Evolutionary conservation across 1,284 basidiomycete genomes (phyloP).

Genomic region (Pseudozyma thailandica): DNA sequence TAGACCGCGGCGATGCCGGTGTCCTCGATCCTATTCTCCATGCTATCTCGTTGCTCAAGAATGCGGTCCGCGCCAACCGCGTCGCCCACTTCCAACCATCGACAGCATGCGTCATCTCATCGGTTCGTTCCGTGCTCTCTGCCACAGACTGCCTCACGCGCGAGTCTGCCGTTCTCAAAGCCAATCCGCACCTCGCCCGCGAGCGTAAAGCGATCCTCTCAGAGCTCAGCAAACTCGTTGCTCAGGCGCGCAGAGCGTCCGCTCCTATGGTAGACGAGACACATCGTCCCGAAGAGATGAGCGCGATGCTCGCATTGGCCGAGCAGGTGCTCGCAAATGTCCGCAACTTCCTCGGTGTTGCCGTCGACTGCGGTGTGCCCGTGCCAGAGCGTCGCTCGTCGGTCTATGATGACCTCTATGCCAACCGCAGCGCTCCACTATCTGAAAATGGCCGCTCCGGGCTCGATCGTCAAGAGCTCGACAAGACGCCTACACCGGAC

Average conservation of each 20-base stretch:
- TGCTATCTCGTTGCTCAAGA: constrained; percentile 84
- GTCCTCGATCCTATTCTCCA: constrained; percentile 75
- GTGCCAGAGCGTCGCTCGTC: constrained; percentile 72
- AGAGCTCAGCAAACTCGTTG: constrained; percentile 83
- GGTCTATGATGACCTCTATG: constrained; percentile 58
- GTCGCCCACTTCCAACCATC: constrained; percentile 78
- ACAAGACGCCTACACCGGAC: constrained; percentile 59
- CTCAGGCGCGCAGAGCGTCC: constrained; percentile 80
- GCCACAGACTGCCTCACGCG: constrained; percentile 86
- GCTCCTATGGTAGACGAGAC: constrained; percentile 53
- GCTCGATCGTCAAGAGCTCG: constrained; percentile 33
- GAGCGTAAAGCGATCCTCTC: constrained; percentile 85
- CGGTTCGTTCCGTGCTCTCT: constrained; percentile 87
- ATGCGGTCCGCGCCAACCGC: constrained; percentile 80
- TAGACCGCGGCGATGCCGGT: constrained; percentile 35
- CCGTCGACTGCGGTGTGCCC: constrained; percentile 81
- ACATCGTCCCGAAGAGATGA: constrained; percentile 65
- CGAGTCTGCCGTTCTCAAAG: constrained; percentile 79
- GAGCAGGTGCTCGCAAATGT: constrained; percentile 70
- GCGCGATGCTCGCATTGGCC: constrained; percentile 70
- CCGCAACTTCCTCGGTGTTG: constrained; percentile 73
- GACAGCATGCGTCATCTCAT: constrained; percentile 84
- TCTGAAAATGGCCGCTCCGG: constrained; percentile 1
- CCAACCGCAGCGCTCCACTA: constrained; percentile 12
- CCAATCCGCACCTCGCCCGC: constrained; percentile 76